Conservation (phyloP, 495 filamentous ascomycete species). For the Penicillium egyptiacum region DNA sequence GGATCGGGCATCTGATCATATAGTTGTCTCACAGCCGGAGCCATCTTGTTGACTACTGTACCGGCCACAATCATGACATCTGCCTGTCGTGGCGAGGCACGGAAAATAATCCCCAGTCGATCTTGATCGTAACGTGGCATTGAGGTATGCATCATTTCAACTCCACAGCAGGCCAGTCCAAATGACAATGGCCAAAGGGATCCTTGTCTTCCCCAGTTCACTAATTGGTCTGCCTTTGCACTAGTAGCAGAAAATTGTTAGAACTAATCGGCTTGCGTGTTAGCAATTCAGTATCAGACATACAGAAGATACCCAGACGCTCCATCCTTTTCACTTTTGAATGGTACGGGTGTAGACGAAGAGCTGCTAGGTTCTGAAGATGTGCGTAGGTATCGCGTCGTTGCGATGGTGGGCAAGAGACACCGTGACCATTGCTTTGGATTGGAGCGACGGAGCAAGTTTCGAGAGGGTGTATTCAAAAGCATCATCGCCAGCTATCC, state of each 20-base stretch:
- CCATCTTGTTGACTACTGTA: slow-evolving; percentile 95
- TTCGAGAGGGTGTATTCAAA: background rate
- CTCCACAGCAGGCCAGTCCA: slow-evolving; percentile 86
- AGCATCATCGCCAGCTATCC: background rate
- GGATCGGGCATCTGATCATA: slow-evolving; percentile 97
- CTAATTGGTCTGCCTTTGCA: slow-evolving; percentile 76
- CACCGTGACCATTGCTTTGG: slow-evolving; percentile 2
- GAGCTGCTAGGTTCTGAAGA: background rate
- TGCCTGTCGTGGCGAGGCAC: slow-evolving; percentile 84
- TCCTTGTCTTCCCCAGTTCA: slow-evolving; percentile 86
- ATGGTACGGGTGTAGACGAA: background rate
- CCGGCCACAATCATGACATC: slow-evolving; percentile 96
- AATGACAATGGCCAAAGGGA: slow-evolving; percentile 95
- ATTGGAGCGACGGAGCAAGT: background rate
- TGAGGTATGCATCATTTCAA: slow-evolving; percentile 96
- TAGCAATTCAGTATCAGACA: background rate
- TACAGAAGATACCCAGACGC: slow-evolving; percentile 15
- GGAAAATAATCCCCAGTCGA: slow-evolving; percentile 90
- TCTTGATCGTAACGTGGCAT: slow-evolving; percentile 94
- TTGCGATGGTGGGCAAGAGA: slow-evolving; percentile 1
- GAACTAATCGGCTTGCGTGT: background rate
- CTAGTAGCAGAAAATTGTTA: slow-evolving; percentile 37
- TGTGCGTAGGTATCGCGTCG: slow-evolving; percentile 3
- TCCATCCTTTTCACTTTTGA: slow-evolving; percentile 6
- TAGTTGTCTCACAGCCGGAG: slow-evolving; percentile 81